A percentile compares a stretch with the other conserved stretches of the same genome.
These are phyloP conservation scores for Entomortierella lignicola DNA, from an alignment of 192 early-diverging fungal species.

Conservation along the genomic window DNA sequence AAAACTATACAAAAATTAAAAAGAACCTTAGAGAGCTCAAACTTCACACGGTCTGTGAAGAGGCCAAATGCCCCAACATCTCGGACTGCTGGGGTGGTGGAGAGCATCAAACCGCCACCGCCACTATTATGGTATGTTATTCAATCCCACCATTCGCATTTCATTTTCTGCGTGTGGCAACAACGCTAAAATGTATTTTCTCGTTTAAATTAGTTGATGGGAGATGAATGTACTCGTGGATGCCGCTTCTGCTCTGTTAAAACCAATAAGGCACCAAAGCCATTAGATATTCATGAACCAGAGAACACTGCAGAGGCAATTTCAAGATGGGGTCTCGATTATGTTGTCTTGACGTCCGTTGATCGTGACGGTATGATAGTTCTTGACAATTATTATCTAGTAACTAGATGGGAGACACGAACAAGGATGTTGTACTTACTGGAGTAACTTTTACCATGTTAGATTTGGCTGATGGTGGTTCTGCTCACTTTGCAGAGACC, in stretches of 20 bases:
- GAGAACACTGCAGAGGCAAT: constrained; percentile 94
- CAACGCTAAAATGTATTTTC: too few species aligned
- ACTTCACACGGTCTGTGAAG: constrained; percentile 97
- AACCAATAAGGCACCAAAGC: constrained; percentile 85
- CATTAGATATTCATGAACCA: constrained; percentile 91
- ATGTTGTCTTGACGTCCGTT: constrained; percentile 97
- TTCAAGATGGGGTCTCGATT: constrained; percentile 94
- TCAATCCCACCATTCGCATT: too few species aligned
- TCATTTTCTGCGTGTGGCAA: too few species aligned
- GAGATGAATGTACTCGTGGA: constrained; percentile 96
- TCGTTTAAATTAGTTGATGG: constrained; percentile 76
- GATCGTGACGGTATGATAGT: constrained; percentile 83
- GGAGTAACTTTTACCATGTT: too few species aligned
- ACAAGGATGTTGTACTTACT: background rate
- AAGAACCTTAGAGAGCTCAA: constrained; percentile 94
- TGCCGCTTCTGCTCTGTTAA: constrained; percentile 99
- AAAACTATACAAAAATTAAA: constrained; percentile 85
- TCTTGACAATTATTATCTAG: background rate
- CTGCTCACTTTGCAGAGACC: constrained; percentile 93
- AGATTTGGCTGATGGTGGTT: constrained; percentile 93
- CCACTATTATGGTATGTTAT: constrained; percentile 86
- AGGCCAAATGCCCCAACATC: constrained; percentile 97
- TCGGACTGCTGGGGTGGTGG: constrained; percentile 99
- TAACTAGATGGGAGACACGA: background rate
- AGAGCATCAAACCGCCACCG: constrained; percentile 93